Percentiles rank a stretch among this genome's conserved stretches.
Conservation (phyloP, 371 early-diverging fungal genomes). For the Rhizopus stolonifer region DNA sequence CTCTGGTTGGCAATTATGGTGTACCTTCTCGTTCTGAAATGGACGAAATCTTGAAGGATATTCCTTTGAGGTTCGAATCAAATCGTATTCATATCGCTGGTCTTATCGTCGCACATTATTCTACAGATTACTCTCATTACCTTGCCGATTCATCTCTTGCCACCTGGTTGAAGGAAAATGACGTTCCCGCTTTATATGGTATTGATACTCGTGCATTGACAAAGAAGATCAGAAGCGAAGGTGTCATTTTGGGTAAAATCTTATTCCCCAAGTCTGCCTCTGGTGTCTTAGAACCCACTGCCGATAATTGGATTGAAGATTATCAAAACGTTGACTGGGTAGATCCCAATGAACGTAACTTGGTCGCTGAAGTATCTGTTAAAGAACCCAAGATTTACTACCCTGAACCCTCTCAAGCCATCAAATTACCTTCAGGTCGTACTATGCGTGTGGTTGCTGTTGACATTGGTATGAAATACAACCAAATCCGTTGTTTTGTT, state of each 20-base stretch:
- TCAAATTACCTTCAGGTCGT: conserved; percentile 73
- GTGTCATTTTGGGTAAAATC: conserved; percentile 85
- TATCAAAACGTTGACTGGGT: conserved; percentile 83
- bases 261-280: conserved; percentile 79
- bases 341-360: conserved; percentile 91
- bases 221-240: conserved; percentile 79
- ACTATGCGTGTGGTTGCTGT: conserved; percentile 85
- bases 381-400: conserved; percentile 74
- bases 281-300: conserved; percentile 43
- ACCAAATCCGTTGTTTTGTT: conserved; percentile 95
- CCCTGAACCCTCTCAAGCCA: conserved; percentile 58
- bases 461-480: conserved; percentile 97
- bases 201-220: conserved; percentile 94
- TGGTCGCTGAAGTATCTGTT: conserved; percentile 91
- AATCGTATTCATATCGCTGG: conserved; percentile 82
- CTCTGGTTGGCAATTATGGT: conserved; percentile 91
- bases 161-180: conserved; percentile 85
- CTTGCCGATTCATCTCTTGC: conserved; percentile 84
- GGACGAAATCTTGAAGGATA: conserved; percentile 78
- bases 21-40: conserved; percentile 73
- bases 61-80: conserved; percentile 86
- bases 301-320: conserved; percentile 61
- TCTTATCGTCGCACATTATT: conserved; percentile 88
- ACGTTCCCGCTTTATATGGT: conserved; percentile 89
- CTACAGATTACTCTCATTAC: conserved; percentile 89